Base-by-base conservation (phyloP, 1,284 basidiomycete genomes). In the Cystobasidiaceae sp. region DNA sequence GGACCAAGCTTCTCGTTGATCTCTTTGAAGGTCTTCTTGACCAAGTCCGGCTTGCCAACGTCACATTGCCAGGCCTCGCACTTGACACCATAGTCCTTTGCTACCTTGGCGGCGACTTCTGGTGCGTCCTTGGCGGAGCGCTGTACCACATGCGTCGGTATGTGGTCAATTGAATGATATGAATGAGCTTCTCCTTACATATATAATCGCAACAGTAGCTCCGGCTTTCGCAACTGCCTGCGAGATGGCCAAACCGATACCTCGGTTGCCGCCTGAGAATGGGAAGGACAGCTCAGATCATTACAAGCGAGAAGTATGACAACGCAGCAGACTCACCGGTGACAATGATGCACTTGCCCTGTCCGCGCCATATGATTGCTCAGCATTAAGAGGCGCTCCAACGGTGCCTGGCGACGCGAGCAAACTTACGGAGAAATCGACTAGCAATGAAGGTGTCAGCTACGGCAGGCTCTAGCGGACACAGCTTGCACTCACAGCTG, bases 241-340 rank as follows among this genome's bases (percentile, higher is more conserved):
- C 61, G 79, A 78, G 66, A 79, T 79, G 8, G 77, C 81, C n/a
- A 69, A 72, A 3, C 82, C 82, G 54, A 83, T 81, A 43, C 82
- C 81, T 23, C 75, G 71, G 73, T 77, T 77, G 2, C 81, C 81
- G 5, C 79, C 81, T 0, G 79, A 80, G 28, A 78, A 75, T 3
- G 79, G 71, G 45, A 74, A 7, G 15, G 44, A 39, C 48, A 50
- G 25, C 25, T 43, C 19, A 17, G 27, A 25, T 23, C 25, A 30
- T 30, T 27, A 19, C 17, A 2, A 56, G 52, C 19, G n/a, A 39
- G 52, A 17, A 19, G 2, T 9, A 15, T 15, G 30, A 13, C 37
- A 32, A 39, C 3, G 34, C 41, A 41, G 48, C 45, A n/a, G 59
- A 33, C 45, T 33, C 30, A 41, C 60, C 60, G 30, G 60, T 63